Evolutionary conservation across 2,329 filamentous ascomycete species (phyloP).

Genomic region (Cladosporium sp.): DNA sequence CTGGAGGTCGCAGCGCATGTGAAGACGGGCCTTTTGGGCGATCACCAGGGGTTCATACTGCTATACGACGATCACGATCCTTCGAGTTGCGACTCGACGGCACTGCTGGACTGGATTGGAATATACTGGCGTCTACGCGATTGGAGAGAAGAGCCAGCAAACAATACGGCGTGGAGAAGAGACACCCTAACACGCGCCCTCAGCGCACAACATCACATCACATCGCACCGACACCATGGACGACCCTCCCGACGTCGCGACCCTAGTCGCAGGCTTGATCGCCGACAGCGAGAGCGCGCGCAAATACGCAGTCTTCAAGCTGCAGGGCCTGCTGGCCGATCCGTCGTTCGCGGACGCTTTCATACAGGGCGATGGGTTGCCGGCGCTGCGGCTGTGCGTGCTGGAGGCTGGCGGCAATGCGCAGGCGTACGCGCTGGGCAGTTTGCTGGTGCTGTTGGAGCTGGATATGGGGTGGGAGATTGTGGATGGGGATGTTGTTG

Average conservation of each 20-base stretch:
- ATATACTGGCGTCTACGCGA: neutral
- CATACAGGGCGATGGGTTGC: slow-evolving; percentile 82
- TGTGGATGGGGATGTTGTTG: slow-evolving; percentile 71
- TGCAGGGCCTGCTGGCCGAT: slow-evolving; percentile 92
- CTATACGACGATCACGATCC: neutral
- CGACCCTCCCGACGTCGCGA: slow-evolving; percentile 34
- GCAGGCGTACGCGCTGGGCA: slow-evolving; percentile 90
- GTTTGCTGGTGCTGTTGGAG: slow-evolving; percentile 81
- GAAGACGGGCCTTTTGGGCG: neutral
- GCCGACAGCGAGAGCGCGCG: slow-evolving; percentile 81
- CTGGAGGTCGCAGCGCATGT: neutral
- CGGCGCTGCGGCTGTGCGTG: slow-evolving; percentile 77
- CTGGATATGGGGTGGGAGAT: slow-evolving; percentile 98
- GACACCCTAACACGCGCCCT: neutral
- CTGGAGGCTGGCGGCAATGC: slow-evolving; percentile 89
- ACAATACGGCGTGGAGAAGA: neutral
- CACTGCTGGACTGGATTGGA: neutral
- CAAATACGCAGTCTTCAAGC: slow-evolving; percentile 99
- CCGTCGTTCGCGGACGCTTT: slow-evolving; percentile 96
- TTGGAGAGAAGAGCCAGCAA: neutral
- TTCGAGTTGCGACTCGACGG: neutral
- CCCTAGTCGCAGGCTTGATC: slow-evolving; percentile 55
- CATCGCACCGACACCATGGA: slow-evolving; percentile 29
- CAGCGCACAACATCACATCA: neutral
- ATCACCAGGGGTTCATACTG: neutral